Evolutionary conservation across 495 filamentous ascomycete genomes (phyloP).

Genomic region (Chaetomium fimeti): DNA sequence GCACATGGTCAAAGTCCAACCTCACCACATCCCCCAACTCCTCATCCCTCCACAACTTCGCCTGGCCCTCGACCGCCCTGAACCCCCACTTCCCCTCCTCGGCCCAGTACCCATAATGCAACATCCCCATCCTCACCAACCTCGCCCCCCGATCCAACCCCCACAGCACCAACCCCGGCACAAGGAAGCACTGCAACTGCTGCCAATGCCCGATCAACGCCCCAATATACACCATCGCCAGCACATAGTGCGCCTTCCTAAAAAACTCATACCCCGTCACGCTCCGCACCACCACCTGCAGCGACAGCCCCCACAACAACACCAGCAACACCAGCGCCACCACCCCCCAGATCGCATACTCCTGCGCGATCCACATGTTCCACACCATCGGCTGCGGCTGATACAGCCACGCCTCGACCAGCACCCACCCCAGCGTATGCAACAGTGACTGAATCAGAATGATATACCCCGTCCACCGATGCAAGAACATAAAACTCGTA

Average conservation of each 20-base stretch:
- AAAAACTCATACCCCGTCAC: constrained; percentile 69
- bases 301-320: constrained; percentile 55
- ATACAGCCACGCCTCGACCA: constrained; percentile 61
- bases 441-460: constrained; percentile 60
- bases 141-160: constrained; percentile 54
- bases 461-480: constrained; percentile 63
- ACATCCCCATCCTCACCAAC: constrained; percentile 48
- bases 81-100: constrained; percentile 46
- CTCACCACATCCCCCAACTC: constrained; percentile 55
- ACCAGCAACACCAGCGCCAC: constrained; percentile 60
- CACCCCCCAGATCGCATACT: constrained; percentile 64
- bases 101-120: constrained; percentile 50
- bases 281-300: constrained; percentile 50
- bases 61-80: constrained; percentile 46
- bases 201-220: constrained; percentile 69
- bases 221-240: constrained; percentile 64
- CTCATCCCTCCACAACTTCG: constrained; percentile 49
- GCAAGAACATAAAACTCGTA: constrained; percentile 67
- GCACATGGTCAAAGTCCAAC: constrained; percentile 56
- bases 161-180: constrained; percentile 59
- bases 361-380: constrained; percentile 50
- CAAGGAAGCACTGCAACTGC: constrained; percentile 59
- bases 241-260: constrained; percentile 60
- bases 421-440: constrained; percentile 65
- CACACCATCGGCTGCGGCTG: constrained; percentile 61